Conservation (phyloP, 805 yeast genomes). For the Metschnikowia noctiluminum region DNA sequence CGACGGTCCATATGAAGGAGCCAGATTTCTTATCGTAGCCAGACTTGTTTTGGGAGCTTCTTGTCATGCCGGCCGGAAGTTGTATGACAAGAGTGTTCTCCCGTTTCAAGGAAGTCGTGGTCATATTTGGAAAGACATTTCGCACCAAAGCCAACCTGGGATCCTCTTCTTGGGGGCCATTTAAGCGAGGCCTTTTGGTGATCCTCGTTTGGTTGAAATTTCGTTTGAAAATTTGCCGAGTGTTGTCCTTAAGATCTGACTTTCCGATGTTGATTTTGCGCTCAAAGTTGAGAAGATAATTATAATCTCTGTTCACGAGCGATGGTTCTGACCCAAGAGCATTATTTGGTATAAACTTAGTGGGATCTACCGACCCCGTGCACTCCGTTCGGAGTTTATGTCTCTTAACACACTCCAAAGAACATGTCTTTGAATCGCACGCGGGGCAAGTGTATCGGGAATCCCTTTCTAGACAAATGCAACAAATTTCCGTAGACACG, state of each 20-base stretch:
- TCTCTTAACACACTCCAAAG: slow-evolving; percentile 61
- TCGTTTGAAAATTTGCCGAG: slow-evolving; percentile 42
- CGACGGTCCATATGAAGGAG: slow-evolving; percentile 74
- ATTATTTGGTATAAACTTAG: slow-evolving; percentile 50
- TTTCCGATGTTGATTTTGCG: slow-evolving; percentile 59
- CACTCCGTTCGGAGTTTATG: slow-evolving; percentile 68
- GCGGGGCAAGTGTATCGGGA: slow-evolving; percentile 80
- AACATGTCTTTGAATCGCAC: slow-evolving; percentile 66
- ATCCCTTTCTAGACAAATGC: slow-evolving; percentile 32
- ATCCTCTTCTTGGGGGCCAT: slow-evolving; percentile 18
- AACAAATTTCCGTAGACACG: slow-evolving; percentile 23
- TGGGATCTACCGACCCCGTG: slow-evolving; percentile 60
- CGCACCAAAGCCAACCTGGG: slow-evolving; percentile 22
- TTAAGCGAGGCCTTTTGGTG: slow-evolving; percentile 12
- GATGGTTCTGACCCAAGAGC: slow-evolving; percentile 38
- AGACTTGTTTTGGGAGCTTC: slow-evolving; percentile 61
- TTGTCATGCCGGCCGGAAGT: slow-evolving; percentile 72
- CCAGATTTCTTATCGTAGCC: slow-evolving; percentile 64
- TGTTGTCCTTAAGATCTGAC: slow-evolving; percentile 42
- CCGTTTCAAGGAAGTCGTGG: slow-evolving; percentile 35
- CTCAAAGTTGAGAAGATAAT: slow-evolving; percentile 60
- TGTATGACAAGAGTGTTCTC: slow-evolving; percentile 65
- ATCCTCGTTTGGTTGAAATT: slow-evolving; percentile 12
- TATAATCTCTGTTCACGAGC: slow-evolving; percentile 79
- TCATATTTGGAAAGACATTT: slow-evolving; percentile 24